phyloP scores from a whole-genome alignment of 2,329 filamentous ascomycete genomes.

The Beauveria rudraprayagi region DNA sequence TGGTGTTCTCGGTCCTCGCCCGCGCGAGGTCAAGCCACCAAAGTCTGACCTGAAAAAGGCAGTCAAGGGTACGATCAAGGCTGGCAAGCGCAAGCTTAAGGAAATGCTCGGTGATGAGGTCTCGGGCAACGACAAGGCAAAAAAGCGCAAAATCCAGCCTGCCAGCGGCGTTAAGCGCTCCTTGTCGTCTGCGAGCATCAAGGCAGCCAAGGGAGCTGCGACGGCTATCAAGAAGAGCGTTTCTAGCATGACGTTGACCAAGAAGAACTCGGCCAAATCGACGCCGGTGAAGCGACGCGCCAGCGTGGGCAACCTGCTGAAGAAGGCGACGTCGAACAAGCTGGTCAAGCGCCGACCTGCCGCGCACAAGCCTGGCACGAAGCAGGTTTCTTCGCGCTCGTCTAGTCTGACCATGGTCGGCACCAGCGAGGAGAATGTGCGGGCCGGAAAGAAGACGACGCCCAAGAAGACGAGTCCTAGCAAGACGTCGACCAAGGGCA shows the following conservation, averaged over 20 bases:
- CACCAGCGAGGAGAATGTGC: conserved; percentile 9
- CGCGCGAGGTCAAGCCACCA: conserved; percentile 44
- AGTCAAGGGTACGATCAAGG: conserved; percentile 35
- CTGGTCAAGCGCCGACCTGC: conserved; percentile 7
- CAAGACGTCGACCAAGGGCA: conserved; percentile 14
- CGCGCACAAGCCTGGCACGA: neutral
- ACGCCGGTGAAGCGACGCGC: conserved; percentile 20
- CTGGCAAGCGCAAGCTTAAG: conserved; percentile 49
- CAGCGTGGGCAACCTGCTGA: conserved; percentile 19
- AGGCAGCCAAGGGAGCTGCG: conserved; percentile 30
- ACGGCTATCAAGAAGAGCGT: conserved; percentile 30
- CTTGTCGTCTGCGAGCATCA: conserved; percentile 26
- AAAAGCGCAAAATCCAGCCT: conserved; percentile 34
- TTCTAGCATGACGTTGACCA: conserved; percentile 23
- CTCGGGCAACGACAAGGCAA: conserved; percentile 35
- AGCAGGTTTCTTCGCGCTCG: conserved; percentile 12
- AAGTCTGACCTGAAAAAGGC: conserved; percentile 35
- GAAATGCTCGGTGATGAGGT: conserved; percentile 39
- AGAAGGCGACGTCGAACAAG: conserved; percentile 21
- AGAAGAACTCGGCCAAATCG: conserved; percentile 21
- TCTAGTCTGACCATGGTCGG: conserved; percentile 17
- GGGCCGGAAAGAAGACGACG: conserved; percentile 10
- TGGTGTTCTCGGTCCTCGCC: conserved; percentile 54
- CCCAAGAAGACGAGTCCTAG: neutral
- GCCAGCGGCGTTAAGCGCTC: conserved; percentile 27